Evolutionary conservation across 805 yeast genomes (phyloP).

Genomic region (Wickerhamiella kazuoi): DNA sequence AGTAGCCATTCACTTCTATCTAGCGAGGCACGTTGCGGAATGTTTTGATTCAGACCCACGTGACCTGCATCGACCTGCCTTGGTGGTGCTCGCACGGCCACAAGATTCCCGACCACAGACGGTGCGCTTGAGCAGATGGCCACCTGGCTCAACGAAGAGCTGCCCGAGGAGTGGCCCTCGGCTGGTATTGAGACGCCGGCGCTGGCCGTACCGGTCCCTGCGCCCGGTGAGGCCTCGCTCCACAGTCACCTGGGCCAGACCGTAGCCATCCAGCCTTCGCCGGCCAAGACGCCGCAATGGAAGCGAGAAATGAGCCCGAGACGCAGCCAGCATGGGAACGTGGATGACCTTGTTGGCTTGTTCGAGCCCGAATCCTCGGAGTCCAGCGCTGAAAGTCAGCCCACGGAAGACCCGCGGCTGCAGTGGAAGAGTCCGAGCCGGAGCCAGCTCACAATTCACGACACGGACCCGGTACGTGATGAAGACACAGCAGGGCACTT

Average conservation of each 20-base stretch:
- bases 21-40: too few relatives aligned
- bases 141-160: slow-evolving; percentile 5
- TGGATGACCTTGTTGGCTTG: background rate
- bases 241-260: background rate
- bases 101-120: too few relatives aligned
- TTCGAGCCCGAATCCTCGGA: background rate
- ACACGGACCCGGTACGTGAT: background rate
- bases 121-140: too few relatives aligned
- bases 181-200: background rate
- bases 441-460: background rate
- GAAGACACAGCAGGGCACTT: background rate
- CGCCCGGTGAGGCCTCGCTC: background rate
- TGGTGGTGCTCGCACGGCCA: too few relatives aligned
- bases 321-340: background rate
- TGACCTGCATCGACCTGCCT: too few relatives aligned
- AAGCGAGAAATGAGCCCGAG: background rate
- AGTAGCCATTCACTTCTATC: too few relatives aligned
- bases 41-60: too few relatives aligned
- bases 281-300: slow-evolving; percentile 1
- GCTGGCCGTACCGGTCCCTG: background rate
- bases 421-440: background rate
- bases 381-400: background rate
- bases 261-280: background rate
- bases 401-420: background rate
- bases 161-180: slow-evolving; percentile 6